A percentile compares a stretch with the other conserved stretches of the same genome.
phyloP scores from a whole-genome alignment of 2,329 filamentous ascomycete genomes.

The Chaetomiaceae sp. region DNA sequence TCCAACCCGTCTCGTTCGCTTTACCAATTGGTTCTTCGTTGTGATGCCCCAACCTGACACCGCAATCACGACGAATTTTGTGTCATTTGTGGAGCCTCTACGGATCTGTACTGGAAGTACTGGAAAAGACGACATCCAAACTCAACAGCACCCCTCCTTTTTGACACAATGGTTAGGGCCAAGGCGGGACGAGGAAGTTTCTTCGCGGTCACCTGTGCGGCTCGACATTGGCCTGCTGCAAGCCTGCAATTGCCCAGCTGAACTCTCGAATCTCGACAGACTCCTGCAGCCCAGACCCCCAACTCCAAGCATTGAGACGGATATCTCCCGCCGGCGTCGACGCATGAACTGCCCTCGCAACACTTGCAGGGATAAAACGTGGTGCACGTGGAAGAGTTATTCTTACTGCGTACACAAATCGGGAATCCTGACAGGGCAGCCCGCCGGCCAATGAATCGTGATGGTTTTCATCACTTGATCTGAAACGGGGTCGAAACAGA shows the following conservation, averaged over 20 bases:
- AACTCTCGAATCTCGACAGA: no score
- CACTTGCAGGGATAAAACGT: constrained; percentile 27
- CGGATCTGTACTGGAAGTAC: no score
- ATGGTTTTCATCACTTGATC: constrained; percentile 23
- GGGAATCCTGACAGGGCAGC: background rate
- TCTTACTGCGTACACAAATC: constrained; percentile 12
- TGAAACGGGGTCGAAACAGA: constrained; percentile 28
- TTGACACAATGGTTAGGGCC: no score
- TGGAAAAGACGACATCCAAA: no score
- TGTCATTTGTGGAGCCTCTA: background rate
- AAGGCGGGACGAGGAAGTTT: no score
- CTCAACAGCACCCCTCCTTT: no score
- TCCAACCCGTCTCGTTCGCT: background rate
- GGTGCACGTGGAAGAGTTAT: constrained; percentile 26
- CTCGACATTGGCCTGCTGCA: no score
- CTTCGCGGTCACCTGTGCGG: background rate
- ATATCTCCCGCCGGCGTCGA: background rate
- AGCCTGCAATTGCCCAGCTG: no score
- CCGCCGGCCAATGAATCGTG: constrained; percentile 9
- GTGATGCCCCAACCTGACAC: background rate
- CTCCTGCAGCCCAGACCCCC: no score
- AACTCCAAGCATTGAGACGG: background rate
- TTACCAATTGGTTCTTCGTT: background rate
- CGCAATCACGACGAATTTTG: background rate
- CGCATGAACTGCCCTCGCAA: constrained; percentile 5